Conservation (phyloP, 805 yeast species). For the Lipomyces yamanashiensis region DNA sequence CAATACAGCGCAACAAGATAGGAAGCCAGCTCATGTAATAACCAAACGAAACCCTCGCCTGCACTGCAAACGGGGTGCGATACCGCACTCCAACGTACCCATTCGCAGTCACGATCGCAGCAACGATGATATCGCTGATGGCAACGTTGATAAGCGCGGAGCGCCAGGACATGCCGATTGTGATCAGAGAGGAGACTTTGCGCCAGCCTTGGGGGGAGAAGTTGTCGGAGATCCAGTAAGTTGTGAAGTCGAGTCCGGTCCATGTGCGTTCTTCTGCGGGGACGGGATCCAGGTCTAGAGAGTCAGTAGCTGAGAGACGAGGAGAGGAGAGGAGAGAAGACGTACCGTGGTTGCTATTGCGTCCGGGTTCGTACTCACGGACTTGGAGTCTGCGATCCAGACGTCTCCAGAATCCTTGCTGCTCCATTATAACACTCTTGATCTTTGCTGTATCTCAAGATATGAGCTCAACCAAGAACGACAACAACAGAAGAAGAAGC, state of each 20-base stretch:
- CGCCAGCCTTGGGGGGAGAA: slow-evolving; percentile 28
- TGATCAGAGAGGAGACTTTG: slow-evolving; percentile 25
- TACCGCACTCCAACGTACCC: slow-evolving; percentile 72
- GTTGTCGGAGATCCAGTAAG: slow-evolving; percentile 25
- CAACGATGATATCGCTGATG: slow-evolving; percentile 53
- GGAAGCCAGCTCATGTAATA: slow-evolving; percentile 80
- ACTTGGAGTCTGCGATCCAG: slow-evolving; percentile 6
- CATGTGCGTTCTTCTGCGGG: slow-evolving; percentile 47
- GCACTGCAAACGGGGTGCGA: slow-evolving; percentile 70
- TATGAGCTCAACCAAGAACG: background rate
- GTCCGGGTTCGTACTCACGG: slow-evolving; percentile 5
- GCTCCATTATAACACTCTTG: no score
- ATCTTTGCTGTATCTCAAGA: background rate
- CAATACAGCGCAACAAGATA: slow-evolving; percentile 79
- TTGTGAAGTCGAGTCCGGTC: slow-evolving; percentile 50
- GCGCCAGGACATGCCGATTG: slow-evolving; percentile 30
- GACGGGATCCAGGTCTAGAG: slow-evolving; percentile 34
- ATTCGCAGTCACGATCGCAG: slow-evolving; percentile 68
- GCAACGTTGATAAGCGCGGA: slow-evolving; percentile 19
- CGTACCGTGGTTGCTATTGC: slow-evolving; percentile 27
- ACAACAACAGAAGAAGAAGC: background rate
- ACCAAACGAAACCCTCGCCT: slow-evolving; percentile 81
- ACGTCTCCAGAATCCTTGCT: slow-evolving; percentile 1
- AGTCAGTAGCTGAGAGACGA: background rate
- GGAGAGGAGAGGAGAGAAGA: background rate